These are phyloP conservation scores for Clarireedia sp. DNA, from an alignment of 2,329 filamentous ascomycete species.

Conservation along the genomic window DNA sequence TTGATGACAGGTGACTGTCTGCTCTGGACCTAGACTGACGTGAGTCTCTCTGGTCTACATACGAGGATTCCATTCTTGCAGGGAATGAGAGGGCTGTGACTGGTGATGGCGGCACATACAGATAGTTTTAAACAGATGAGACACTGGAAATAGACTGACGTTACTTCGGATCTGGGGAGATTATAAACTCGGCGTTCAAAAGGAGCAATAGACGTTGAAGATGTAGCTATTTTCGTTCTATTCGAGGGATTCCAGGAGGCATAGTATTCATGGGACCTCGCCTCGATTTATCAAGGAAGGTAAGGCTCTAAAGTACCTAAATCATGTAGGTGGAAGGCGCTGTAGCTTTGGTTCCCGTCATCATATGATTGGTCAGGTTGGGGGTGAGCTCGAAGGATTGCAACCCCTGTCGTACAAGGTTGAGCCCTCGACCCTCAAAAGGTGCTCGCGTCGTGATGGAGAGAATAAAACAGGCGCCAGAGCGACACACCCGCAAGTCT, in stretches of 20 bases:
- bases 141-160: conserved; percentile 10
- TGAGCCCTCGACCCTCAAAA: conserved; percentile 3
- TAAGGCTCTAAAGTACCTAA: conserved; percentile 24
- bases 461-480: conserved; percentile 11
- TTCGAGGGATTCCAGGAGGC: conserved; percentile 23
- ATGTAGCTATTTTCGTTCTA: conserved; percentile 26
- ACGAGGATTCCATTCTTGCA: conserved; percentile 26
- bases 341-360: conserved; percentile 8
- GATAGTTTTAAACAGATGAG: conserved; percentile 15
- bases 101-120: conserved; percentile 20
- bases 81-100: conserved; percentile 23
- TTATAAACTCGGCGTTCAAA: conserved; percentile 9
- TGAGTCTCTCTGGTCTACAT: conserved; percentile 30
- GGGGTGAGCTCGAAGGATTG: conserved; percentile 5
- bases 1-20: conserved; percentile 26
- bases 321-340: conserved; percentile 8
- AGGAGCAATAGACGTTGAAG: conserved; percentile 17
- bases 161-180: conserved; percentile 10
- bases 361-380: conserved; percentile 10
- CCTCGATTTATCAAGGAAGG: conserved; percentile 20
- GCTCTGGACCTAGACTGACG: conserved; percentile 28
- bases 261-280: conserved; percentile 23
- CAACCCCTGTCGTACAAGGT: conserved; percentile 5
- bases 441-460: conserved; percentile 5
- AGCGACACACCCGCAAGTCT: conserved; percentile 27